Conservation (phyloP, 2,329 filamentous ascomycete species). For the Endoconidiophora polonica region DNA sequence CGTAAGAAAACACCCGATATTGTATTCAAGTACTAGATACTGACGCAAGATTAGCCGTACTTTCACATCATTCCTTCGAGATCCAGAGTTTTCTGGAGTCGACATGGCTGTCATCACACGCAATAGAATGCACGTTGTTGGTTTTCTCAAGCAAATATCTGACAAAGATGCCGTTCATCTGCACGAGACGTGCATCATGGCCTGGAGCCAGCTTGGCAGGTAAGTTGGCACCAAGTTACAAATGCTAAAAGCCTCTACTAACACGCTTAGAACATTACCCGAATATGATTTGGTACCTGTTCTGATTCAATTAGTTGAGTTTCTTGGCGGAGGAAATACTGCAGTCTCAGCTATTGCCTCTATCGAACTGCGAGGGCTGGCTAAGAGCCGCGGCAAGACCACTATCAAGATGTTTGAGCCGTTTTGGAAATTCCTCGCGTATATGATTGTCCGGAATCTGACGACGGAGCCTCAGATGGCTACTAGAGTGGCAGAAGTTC, state of each 20-base stretch:
- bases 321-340: conserved; percentile 67
- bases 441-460: conserved; percentile 69
- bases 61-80: conserved; percentile 45
- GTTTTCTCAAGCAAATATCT: conserved; percentile 55
- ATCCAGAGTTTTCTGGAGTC: conserved; percentile 15
- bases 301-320: conserved; percentile 68
- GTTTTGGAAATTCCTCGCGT: conserved; percentile 76
- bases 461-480: conserved; percentile 65
- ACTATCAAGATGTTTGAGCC: conserved; percentile 59
- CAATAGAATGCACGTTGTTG: conserved; percentile 35
- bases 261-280: conserved; percentile 38
- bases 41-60: conserved; percentile 32
- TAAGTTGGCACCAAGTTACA: conserved; percentile 21
- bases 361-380: conserved; percentile 62
- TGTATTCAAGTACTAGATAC: background rate
- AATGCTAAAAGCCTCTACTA: conserved; percentile 5
- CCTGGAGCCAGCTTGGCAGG: conserved; percentile 71
- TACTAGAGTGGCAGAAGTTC: conserved; percentile 61
- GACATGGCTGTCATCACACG: conserved; percentile 5
- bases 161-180: conserved; percentile 49
- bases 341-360: conserved; percentile 69
- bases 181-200: conserved; percentile 71
- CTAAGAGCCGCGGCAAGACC: conserved; percentile 44
- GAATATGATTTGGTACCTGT: conserved; percentile 79
- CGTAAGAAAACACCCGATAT: conserved; percentile 26